Evolutionary conservation across 768 basidiomycete genomes (phyloP).

Genomic region (Lactarius sp.): DNA sequence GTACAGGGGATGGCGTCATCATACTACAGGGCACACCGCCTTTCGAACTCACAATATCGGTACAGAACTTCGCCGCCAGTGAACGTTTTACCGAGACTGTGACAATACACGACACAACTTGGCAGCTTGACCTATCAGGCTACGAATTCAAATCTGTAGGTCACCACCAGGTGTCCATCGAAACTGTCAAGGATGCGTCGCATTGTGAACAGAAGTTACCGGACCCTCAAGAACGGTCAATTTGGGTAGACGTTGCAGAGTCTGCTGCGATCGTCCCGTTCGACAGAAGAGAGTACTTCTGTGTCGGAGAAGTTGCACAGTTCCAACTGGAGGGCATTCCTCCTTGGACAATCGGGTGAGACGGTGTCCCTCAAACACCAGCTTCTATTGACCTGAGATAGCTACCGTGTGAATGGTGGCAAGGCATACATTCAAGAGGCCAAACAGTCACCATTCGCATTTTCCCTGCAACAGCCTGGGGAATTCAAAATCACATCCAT

Average conservation of each 20-base stretch:
- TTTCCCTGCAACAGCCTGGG: constrained; percentile 76
- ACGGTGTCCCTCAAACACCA: constrained; percentile 1
- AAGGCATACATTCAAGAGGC: constrained; percentile 69
- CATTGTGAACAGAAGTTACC: constrained; percentile 72
- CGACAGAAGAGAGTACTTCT: constrained; percentile 72
- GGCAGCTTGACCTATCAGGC: constrained; percentile 68
- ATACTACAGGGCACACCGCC: constrained; percentile 80
- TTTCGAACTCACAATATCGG: constrained; percentile 71
- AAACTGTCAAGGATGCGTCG: constrained; percentile 73
- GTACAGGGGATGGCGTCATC: constrained; percentile 56
- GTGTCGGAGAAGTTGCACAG: constrained; percentile 83
- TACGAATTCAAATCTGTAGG: constrained; percentile 78
- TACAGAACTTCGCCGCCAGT: constrained; percentile 70
- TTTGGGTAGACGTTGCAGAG: constrained; percentile 94
- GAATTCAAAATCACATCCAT: constrained; percentile 83
- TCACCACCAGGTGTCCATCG: constrained; percentile 73
- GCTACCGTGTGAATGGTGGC: constrained; percentile 78
- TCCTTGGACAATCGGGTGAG: constrained; percentile 86
- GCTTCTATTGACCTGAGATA: constrained; percentile 31
- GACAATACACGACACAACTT: constrained; percentile 43
- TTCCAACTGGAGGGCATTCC: constrained; percentile 93
- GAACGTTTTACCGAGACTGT: constrained; percentile 56
- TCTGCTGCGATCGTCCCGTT: constrained; percentile 89
- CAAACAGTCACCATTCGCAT: constrained; percentile 78
- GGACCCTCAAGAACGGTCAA: constrained; percentile 53